Evolutionary conservation across 1,284 basidiomycete species (phyloP).

Genomic region (Rhodotorula sp.): DNA sequence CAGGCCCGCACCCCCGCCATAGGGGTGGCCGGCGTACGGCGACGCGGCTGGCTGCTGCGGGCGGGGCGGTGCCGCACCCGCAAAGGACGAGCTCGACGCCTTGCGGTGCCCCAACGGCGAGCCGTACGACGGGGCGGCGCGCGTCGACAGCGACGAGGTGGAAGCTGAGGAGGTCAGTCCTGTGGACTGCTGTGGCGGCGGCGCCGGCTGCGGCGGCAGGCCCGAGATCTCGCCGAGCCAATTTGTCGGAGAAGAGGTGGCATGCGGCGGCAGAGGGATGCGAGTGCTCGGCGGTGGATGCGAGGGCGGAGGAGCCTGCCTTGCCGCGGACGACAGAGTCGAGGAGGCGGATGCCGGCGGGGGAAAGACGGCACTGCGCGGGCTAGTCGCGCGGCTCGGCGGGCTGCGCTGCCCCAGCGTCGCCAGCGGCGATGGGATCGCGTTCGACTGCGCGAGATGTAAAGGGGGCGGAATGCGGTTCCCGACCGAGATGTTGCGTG

Average conservation of each 20-base stretch:
- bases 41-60: not conserved
- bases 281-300: not conserved
- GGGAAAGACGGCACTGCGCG: not conserved
- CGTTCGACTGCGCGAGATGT: conserved; percentile 42
- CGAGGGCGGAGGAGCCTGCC: not conserved
- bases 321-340: not conserved
- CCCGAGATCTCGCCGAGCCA: conserved; percentile 1
- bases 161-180: not conserved
- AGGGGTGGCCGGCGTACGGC: conserved; percentile 32
- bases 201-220: not conserved
- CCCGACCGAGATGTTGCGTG: conserved; percentile 17
- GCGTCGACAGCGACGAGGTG: conserved; percentile 7
- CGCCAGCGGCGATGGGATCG: not conserved
- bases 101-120: conserved; percentile 18
- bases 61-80: not conserved
- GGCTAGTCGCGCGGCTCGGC: conserved; percentile 12
- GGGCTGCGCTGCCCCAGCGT: not conserved
- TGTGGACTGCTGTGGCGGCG: not conserved
- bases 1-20: conserved; percentile 12
- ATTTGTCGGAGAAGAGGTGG: not conserved
- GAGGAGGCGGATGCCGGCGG: conserved; percentile 9
- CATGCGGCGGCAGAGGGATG: conserved; percentile 18
- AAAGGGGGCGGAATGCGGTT: conserved; percentile 45
- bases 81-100: conserved; percentile 19
- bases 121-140: not conserved